A percentile compares a stretch with the other conserved stretches of the same genome.
Evolutionary conservation across 2,329 filamentous ascomycete genomes (phyloP).

Genomic region (Pseudocercospora cruenta): DNA sequence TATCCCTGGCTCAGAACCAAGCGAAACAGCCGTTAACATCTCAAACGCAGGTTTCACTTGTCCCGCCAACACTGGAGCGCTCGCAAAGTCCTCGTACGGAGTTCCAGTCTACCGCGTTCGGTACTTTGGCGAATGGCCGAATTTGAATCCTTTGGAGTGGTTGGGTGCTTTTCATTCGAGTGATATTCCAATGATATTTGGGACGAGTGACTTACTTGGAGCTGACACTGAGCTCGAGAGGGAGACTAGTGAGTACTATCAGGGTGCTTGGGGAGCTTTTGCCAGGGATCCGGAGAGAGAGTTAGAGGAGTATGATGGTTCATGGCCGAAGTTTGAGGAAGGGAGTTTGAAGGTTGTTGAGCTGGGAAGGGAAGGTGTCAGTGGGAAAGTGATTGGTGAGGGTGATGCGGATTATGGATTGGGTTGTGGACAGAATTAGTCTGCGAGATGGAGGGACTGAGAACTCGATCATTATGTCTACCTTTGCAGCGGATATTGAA

Average conservation of each 20-base stretch:
- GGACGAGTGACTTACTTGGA: slow-evolving; percentile 25
- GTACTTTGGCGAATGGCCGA: slow-evolving; percentile 36
- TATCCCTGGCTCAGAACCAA: slow-evolving; percentile 7
- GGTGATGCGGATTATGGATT: not conserved
- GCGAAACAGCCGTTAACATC: slow-evolving; percentile 18
- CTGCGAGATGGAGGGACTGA: not conserved
- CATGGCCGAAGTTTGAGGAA: slow-evolving; percentile 24
- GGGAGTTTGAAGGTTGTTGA: slow-evolving; percentile 18
- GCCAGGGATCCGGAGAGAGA: slow-evolving; percentile 38
- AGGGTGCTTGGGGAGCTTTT: slow-evolving; percentile 40
- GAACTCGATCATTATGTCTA: not conserved
- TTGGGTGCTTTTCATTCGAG: slow-evolving; percentile 40
- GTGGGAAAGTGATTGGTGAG: not conserved
- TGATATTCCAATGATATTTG: slow-evolving; percentile 40
- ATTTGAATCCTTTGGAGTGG: slow-evolving; percentile 23
- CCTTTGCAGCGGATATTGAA: not conserved
- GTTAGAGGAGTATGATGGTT: slow-evolving; percentile 23
- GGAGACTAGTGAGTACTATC: slow-evolving; percentile 30
- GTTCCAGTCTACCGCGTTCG: slow-evolving; percentile 35
- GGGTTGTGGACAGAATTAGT: not conserved
- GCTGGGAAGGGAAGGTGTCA: slow-evolving; percentile 8
- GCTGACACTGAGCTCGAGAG: slow-evolving; percentile 24
- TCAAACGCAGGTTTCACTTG: slow-evolving; percentile 36
- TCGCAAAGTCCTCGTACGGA: slow-evolving; percentile 38
- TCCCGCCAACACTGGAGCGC: slow-evolving; percentile 46